A percentile compares a stretch with the other conserved stretches of the same genome.
These are phyloP conservation scores for Selenicereus undatus DNA, from an alignment of 148 eudicot species.

Conservation along the genomic window DNA sequence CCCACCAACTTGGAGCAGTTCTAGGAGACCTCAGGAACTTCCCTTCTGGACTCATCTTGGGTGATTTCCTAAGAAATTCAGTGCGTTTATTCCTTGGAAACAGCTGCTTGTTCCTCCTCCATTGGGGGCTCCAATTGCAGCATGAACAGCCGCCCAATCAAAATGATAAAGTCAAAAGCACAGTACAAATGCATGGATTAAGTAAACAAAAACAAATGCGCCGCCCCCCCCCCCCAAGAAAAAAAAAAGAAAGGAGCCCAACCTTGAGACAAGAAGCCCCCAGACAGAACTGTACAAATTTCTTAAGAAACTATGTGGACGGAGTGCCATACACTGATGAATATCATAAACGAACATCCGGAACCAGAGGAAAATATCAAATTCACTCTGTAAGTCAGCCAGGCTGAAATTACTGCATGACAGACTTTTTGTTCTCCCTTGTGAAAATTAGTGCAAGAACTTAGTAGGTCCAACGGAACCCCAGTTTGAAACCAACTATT, in stretches of 20 bases:
- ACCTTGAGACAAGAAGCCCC: neutral
- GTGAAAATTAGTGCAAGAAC: neutral
- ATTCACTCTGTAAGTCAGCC: neutral
- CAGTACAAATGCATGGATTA: neutral
- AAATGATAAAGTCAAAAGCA: neutral
- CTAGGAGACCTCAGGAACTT: neutral
- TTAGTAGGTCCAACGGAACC: neutral
- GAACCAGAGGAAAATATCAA: neutral
- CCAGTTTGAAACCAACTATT: neutral
- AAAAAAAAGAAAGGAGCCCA: neutral
- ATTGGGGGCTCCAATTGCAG: neutral
- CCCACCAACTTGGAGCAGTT: slow-evolving; percentile 22
- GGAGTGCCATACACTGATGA: neutral
- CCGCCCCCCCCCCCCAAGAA: neutral
- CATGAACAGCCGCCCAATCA: neutral
- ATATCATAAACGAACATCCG: neutral
- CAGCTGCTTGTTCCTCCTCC: neutral
- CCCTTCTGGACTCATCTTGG: neutral
- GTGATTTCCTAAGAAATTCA: neutral
- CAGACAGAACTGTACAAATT: neutral
- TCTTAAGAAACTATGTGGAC: neutral
- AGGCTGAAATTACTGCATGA: neutral
- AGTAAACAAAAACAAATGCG: neutral
- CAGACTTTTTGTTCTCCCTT: neutral
- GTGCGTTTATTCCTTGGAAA: neutral